phyloP scores from a whole-genome alignment of 2,329 filamentous ascomycete genomes.

The Neodidymelliopsis sp. region DNA sequence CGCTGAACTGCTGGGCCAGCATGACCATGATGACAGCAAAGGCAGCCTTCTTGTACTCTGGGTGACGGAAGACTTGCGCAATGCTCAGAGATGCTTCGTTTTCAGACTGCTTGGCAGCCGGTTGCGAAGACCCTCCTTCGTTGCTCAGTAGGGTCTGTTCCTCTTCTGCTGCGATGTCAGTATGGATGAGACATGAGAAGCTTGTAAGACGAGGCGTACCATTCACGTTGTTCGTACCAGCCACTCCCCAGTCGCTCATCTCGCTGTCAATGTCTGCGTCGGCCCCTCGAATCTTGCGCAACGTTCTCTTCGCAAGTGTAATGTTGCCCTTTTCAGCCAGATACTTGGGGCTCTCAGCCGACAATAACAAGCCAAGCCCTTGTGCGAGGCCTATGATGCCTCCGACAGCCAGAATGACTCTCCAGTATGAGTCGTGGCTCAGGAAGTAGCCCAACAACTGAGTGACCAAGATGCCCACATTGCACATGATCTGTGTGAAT shows the following conservation, averaged over 20 bases:
- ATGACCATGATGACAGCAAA: conserved; percentile 91
- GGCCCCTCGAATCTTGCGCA: conserved; percentile 79
- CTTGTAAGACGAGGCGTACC: conserved; percentile 25
- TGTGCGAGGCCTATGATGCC: conserved; percentile 73
- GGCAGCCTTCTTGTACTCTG: conserved; percentile 78
- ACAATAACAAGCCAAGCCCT: conserved; percentile 71
- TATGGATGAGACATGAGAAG: not conserved
- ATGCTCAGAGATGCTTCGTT: conserved; percentile 52
- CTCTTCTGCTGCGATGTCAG: conserved; percentile 59
- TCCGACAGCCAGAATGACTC: conserved; percentile 79
- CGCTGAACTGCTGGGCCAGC: conserved; percentile 90
- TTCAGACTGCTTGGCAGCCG: conserved; percentile 33
- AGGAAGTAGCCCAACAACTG: conserved; percentile 89
- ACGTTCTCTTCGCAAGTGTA: conserved; percentile 67
- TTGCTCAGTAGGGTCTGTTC: conserved; percentile 72
- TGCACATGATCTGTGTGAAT: conserved; percentile 93
- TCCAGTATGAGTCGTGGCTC: conserved; percentile 80
- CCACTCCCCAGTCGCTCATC: conserved; percentile 59
- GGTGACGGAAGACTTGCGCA: conserved; percentile 68
- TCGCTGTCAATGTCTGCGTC: conserved; percentile 76
- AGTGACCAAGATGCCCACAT: conserved; percentile 83
- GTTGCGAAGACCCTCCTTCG: conserved; percentile 37
- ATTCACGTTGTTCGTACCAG: conserved; percentile 36
- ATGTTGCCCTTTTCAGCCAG: conserved; percentile 71
- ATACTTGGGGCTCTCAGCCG: conserved; percentile 87